Evolutionary conservation across 2,329 filamentous ascomycete genomes (phyloP).

Genomic region (Apiospora malaysiana): DNA sequence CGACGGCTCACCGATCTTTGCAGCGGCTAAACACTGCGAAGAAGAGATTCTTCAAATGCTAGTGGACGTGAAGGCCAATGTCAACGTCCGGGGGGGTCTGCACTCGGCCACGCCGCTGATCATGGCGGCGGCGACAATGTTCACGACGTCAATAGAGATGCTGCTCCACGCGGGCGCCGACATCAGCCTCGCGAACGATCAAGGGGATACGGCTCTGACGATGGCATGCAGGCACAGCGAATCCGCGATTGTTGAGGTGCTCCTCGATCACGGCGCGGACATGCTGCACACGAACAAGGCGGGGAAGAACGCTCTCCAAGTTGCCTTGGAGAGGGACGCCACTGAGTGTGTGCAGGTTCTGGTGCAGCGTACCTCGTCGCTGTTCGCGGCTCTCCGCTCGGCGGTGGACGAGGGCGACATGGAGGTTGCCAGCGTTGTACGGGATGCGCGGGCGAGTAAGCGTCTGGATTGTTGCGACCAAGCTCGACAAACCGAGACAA

Average conservation of each 20-base stretch:
- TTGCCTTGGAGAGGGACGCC: neutral
- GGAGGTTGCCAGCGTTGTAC: neutral
- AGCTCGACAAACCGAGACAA: neutral
- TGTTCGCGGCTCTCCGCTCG: neutral
- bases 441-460: neutral
- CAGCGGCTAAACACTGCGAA: constrained; percentile 42
- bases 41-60: constrained; percentile 43
- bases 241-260: neutral
- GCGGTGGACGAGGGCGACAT: neutral
- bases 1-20: constrained; percentile 44
- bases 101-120: constrained; percentile 45
- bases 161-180: constrained; percentile 7
- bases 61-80: constrained; percentile 41
- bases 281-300: neutral
- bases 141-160: neutral
- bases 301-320: neutral
- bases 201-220: neutral
- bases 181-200: neutral
- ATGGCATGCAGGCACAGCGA: neutral
- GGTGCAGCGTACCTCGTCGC: neutral
- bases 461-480: neutral
- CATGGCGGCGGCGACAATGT: constrained; percentile 36
- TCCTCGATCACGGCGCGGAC: constrained; percentile 9
- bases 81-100: constrained; percentile 43
- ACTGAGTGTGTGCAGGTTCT: neutral